Conservation (phyloP, 768 basidiomycete species). For the Amanita muscaria region DNA sequence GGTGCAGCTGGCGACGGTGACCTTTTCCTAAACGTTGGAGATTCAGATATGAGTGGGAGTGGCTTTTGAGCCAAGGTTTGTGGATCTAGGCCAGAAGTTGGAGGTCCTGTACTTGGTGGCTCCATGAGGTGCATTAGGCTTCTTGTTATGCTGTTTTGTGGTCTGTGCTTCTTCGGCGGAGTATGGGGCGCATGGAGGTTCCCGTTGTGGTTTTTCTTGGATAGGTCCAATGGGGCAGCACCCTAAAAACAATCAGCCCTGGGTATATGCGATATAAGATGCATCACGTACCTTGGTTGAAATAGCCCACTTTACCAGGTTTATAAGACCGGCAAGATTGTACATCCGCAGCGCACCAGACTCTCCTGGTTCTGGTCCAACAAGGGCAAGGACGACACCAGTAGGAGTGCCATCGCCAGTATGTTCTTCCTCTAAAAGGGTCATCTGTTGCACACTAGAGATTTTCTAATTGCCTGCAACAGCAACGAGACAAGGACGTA, state of each 20-base stretch:
- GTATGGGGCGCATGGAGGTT: slow-evolving; percentile 37
- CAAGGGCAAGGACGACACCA: slow-evolving; percentile 71
- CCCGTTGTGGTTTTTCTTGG: slow-evolving; percentile 29
- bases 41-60: slow-evolving; percentile 18
- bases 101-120: slow-evolving; percentile 11
- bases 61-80: slow-evolving; percentile 27
- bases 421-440: slow-evolving; percentile 62
- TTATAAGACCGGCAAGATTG: slow-evolving; percentile 65
- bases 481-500: slow-evolving; percentile 22
- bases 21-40: slow-evolving; percentile 9
- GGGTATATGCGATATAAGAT: background rate
- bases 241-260: slow-evolving; percentile 30
- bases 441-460: slow-evolving; percentile 67
- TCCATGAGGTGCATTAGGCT: slow-evolving; percentile 55
- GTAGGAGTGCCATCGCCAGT: slow-evolving; percentile 42
- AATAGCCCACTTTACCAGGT: slow-evolving; percentile 66
- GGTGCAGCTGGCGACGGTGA: slow-evolving; percentile 10
- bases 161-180: slow-evolving; percentile 39
- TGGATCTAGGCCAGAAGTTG: slow-evolving; percentile 14
- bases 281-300: slow-evolving; percentile 49
- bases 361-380: slow-evolving; percentile 57
- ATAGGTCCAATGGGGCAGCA: slow-evolving; percentile 51
- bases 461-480: background rate
- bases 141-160: slow-evolving; percentile 50
- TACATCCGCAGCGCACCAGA: slow-evolving; percentile 72